Evolutionary conservation across 2,329 filamentous ascomycete genomes (phyloP), one percentile per base, ranked within the genome.

Genomic region (Colletotrichum abscissum): DNA sequence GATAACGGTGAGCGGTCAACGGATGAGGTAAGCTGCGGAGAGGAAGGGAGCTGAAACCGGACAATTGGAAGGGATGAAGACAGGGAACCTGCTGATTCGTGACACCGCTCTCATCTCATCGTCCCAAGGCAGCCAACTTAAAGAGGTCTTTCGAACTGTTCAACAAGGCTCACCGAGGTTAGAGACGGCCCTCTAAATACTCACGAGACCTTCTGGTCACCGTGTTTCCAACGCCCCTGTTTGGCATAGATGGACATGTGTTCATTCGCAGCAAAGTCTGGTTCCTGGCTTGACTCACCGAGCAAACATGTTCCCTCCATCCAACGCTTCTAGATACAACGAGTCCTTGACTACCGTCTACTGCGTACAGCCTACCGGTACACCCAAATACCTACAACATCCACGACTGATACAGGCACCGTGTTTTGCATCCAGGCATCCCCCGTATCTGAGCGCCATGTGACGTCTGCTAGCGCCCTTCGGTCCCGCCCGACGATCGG

Each of bases 1-100:
- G 58, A 69, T 72, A 64, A 55, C 30, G 33, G 33, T 35, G 4
- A 35, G 1, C 33, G 16, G 2, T 14, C 16, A 22, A 19, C 28
- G 22, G 55, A 38, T 71, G 22, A 71, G 16, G 26, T 71, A 71
- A 70, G 71, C 60, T 62, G n/a, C 5, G 14, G 38, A 42, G 14
- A 6, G 14, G 38, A 16, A 7, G 12, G 26, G 30, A 33, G 67
- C 60, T 73, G 67, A 73, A 73, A 73, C 71, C 71, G 71, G 67
- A 52, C 22, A 60, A 35, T 35, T 35, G 11, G 33, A 35, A 35
- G 33, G 11, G 9, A 33, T 4, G 33, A 35, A 42, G 56, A 62
- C 60, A 38, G 60, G 55, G 70, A 58, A 63, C 52, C 62, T 63
- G 66, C 38, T 24, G 35, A 28, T 22, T 19, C 54, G 46, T 54